Percentiles rank a stretch among this genome's conserved stretches.
Conservation (phyloP, 1,284 basidiomycete genomes). For the Athelia psychrophila region DNA sequence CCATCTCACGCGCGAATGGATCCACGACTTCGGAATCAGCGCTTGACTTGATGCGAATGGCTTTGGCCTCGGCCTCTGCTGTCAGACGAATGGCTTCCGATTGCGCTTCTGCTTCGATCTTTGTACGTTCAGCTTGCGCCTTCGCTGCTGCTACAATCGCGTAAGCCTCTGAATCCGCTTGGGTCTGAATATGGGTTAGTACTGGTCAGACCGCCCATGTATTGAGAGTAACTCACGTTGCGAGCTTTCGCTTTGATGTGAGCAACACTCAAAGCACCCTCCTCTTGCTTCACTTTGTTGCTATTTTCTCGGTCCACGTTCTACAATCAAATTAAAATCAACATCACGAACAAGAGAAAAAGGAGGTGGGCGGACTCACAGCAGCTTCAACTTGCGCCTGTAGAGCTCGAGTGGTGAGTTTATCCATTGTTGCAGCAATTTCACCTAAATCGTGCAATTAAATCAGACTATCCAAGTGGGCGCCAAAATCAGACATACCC, state of each 20-base stretch:
- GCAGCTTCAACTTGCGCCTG: conserved; percentile 84
- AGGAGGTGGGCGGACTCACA: conserved; percentile 37
- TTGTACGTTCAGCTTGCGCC: conserved; percentile 66
- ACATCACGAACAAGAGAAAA: background rate
- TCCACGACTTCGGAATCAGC: conserved; percentile 62
- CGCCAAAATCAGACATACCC: conserved; percentile 31
- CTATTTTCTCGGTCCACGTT: conserved; percentile 83
- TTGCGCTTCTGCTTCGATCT: conserved; percentile 71
- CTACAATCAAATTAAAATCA: conserved; percentile 25
- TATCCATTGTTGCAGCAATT: conserved; percentile 80
- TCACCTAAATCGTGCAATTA: conserved; percentile 32
- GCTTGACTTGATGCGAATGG: conserved; percentile 57
- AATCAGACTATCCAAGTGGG: background rate
- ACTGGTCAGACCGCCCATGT: conserved; percentile 10
- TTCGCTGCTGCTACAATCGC: conserved; percentile 68
- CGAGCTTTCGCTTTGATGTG: conserved; percentile 68
- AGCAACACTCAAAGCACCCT: conserved; percentile 72
- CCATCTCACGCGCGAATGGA: conserved; percentile 74
- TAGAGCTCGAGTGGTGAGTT: conserved; percentile 74
- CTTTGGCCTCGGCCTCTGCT: conserved; percentile 72
- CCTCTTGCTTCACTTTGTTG: conserved; percentile 81
- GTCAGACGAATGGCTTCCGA: conserved; percentile 69
- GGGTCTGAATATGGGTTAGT: conserved; percentile 35
- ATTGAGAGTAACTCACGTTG: conserved; percentile 39
- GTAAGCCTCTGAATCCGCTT: conserved; percentile 75